Conservation (phyloP, 2,329 filamentous ascomycete species). For the Aureobasidium musti region DNA sequence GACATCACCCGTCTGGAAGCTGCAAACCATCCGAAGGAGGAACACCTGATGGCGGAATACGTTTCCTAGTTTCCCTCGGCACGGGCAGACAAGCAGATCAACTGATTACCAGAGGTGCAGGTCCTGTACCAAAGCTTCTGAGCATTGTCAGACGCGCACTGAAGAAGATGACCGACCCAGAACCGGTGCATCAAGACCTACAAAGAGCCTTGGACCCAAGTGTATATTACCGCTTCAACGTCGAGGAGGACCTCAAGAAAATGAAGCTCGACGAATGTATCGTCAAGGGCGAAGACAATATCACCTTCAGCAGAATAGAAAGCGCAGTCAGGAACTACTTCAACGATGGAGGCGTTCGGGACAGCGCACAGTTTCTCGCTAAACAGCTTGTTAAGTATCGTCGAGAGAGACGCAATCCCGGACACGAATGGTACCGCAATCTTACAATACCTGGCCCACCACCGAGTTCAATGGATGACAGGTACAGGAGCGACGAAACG, state of each 20-base stretch:
- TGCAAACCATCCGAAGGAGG: not conserved
- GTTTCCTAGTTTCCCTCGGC: constrained; percentile 25
- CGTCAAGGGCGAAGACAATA: not conserved
- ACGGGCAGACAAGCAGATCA: constrained; percentile 13
- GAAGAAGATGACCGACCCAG: constrained; percentile 15
- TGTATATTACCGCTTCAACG: constrained; percentile 25
- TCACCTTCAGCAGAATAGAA: constrained; percentile 7
- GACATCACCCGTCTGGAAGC: not conserved
- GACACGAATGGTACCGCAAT: not conserved
- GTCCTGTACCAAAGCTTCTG: not conserved
- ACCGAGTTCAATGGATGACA: not conserved
- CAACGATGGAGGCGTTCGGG: not conserved
- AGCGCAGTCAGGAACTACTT: not conserved
- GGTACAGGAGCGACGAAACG: not conserved
- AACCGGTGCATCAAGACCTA: not conserved
- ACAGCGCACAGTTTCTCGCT: not conserved
- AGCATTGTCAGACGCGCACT: constrained; percentile 6
- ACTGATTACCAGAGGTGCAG: constrained; percentile 1
- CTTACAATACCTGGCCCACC: not conserved
- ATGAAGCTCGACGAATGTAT: constrained; percentile 27
- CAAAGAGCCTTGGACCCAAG: not conserved
- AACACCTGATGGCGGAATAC: not conserved
- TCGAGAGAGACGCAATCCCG: constrained; percentile 8
- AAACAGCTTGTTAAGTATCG: constrained; percentile 13
- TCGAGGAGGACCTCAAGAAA: not conserved